Conservation (phyloP, 2,329 filamentous ascomycete species). For the Chaetomiaceae sp. region DNA sequence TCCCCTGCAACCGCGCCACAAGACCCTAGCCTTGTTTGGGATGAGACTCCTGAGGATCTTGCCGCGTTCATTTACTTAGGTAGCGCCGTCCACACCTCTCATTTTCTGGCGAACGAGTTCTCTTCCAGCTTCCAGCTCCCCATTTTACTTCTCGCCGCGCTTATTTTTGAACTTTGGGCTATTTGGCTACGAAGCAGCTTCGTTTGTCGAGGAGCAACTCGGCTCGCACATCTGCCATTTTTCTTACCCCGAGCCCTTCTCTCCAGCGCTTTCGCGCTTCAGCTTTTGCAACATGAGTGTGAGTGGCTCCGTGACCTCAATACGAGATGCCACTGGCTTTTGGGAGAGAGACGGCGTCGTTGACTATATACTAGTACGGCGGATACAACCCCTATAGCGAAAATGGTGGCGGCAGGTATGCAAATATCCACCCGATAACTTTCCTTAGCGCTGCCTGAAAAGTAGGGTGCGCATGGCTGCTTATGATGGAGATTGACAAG, state of each 20-base stretch:
- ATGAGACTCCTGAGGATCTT: constrained; percentile 24
- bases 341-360: not conserved
- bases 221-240: too few species aligned
- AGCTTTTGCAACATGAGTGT: constrained; percentile 12
- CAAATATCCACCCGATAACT: not conserved
- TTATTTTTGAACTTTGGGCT: not conserved
- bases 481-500: not conserved
- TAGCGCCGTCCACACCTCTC: constrained; percentile 7
- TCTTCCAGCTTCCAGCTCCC: not conserved
- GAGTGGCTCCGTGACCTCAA: not conserved
- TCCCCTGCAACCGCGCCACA: constrained; percentile 23
- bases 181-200: not conserved
- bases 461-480: not conserved
- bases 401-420: constrained; percentile 12
- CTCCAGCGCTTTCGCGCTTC: constrained; percentile 16
- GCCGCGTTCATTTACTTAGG: constrained; percentile 13
- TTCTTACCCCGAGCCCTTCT: not conserved
- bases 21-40: constrained; percentile 24
- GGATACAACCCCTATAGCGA: constrained; percentile 17
- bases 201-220: too few species aligned
- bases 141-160: not conserved
- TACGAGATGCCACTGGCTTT: not conserved
- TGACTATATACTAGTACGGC: constrained; percentile 16
- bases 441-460: not conserved
- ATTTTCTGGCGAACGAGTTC: constrained; percentile 6